A percentile compares a stretch with the other conserved stretches of the same genome.
phyloP scores from a whole-genome alignment of 345 rosid genomes.

The Eutrema yunnanense region DNA sequence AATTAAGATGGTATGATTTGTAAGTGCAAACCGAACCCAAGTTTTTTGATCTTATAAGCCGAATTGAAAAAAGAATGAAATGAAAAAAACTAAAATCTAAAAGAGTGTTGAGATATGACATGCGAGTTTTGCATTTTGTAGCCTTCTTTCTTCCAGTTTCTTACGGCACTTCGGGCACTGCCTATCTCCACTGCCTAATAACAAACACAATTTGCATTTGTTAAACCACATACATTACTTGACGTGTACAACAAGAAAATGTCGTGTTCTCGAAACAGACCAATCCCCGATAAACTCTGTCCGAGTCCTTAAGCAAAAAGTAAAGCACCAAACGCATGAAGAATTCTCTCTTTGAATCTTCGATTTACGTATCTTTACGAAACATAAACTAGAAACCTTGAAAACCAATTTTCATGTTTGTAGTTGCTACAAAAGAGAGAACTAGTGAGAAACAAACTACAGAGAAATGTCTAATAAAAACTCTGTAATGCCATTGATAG shows the following conservation, averaged over 20 bases:
- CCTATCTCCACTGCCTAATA: background rate
- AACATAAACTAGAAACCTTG: conserved; percentile 1
- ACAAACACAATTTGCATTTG: background rate
- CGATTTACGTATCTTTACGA: conserved; percentile 23
- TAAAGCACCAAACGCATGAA: conserved; percentile 11
- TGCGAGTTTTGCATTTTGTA: background rate
- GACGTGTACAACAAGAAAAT: background rate
- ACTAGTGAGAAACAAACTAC: background rate
- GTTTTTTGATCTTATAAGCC: no score
- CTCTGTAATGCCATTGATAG: conserved; percentile 5
- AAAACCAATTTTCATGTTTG: background rate
- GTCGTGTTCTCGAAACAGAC: background rate
- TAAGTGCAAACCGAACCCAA: no score
- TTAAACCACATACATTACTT: background rate
- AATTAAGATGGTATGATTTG: no score
- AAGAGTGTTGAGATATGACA: background rate
- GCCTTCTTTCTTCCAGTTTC: background rate
- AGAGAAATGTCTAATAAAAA: background rate
- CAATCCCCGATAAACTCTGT: background rate
- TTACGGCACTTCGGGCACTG: background rate
- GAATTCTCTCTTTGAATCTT: conserved; percentile 2
- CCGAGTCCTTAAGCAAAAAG: background rate
- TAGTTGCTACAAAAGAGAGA: background rate
- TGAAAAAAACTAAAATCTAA: no score
- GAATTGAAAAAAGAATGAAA: no score